Evolutionary conservation across 2,329 filamentous ascomycete genomes (phyloP).

Genomic region (Sporothrix dimorphospora): DNA sequence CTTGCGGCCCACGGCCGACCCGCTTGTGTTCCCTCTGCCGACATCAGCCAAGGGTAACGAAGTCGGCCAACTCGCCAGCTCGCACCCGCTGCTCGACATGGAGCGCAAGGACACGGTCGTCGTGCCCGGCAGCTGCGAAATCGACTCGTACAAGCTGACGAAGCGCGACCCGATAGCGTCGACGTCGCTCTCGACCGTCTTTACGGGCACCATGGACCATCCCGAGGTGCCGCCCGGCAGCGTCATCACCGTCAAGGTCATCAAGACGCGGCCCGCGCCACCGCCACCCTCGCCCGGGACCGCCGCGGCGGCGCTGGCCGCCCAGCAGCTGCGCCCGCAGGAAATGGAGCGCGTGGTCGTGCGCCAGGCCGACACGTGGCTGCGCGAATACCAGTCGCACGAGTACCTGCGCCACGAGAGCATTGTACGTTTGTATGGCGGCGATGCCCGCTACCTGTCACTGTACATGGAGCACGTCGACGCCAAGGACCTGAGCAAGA

Average conservation of each 20-base stretch:
- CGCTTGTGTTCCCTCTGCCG: conserved; percentile 57
- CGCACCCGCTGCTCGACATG: conserved; percentile 57
- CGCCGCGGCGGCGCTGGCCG: conserved; percentile 38
- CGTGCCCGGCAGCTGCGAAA: conserved; percentile 54
- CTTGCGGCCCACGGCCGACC: conserved; percentile 53
- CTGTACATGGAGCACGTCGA: conserved; percentile 66
- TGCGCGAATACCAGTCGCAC: conserved; percentile 61
- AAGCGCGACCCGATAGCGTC: conserved; percentile 61
- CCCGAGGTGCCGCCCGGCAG: conserved; percentile 54
- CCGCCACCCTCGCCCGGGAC: conserved; percentile 33
- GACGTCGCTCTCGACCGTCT: conserved; percentile 59
- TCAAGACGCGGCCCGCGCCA: conserved; percentile 54
- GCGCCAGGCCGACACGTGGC: conserved; percentile 62
- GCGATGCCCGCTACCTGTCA: conserved; percentile 62
- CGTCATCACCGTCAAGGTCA: conserved; percentile 63
- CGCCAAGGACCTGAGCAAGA: conserved; percentile 56
- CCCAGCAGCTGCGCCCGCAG: conserved; percentile 49
- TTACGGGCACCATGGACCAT: conserved; percentile 52
- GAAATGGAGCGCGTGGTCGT: conserved; percentile 60
- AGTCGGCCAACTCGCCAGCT: conserved; percentile 42
- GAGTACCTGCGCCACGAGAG: conserved; percentile 59
- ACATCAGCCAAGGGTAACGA: conserved; percentile 52
- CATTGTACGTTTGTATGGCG: conserved; percentile 61
- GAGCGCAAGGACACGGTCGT: conserved; percentile 53
- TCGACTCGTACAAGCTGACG: conserved; percentile 58